Evolutionary conservation across 2,329 filamentous ascomycete genomes (phyloP).

Genomic region (Aspergillus costaricaensis): DNA sequence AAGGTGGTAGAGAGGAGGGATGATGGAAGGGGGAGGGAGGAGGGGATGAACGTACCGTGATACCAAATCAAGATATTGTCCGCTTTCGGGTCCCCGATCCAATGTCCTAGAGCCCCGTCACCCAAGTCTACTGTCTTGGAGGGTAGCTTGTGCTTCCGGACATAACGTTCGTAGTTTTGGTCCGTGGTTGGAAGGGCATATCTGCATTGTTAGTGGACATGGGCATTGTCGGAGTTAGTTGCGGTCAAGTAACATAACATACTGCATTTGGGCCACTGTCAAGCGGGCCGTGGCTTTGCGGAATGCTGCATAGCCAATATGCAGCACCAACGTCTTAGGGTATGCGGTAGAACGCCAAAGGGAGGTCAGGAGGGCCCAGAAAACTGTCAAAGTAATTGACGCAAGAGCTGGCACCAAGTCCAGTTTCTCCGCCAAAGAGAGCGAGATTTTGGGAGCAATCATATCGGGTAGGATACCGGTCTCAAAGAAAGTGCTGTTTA

Average conservation of each 20-base stretch:
- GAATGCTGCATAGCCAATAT: conserved; percentile 39
- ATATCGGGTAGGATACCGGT: not conserved
- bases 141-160: conserved; percentile 26
- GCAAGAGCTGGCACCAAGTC: conserved; percentile 37
- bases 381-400: conserved; percentile 28
- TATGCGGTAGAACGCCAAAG: conserved; percentile 31
- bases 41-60: conserved; percentile 29
- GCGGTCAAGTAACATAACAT: conserved; percentile 13
- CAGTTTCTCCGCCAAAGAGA: conserved; percentile 34
- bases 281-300: conserved; percentile 35
- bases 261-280: conserved; percentile 34
- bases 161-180: conserved; percentile 33
- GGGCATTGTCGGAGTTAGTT: too few relatives aligned
- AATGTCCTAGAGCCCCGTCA: conserved; percentile 40
- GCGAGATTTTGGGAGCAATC: conserved; percentile 5
- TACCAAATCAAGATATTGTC: conserved; percentile 44
- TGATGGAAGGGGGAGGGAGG: not conserved
- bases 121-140: conserved; percentile 34
- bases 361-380: conserved; percentile 33
- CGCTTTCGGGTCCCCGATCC: conserved; percentile 40
- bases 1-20: not conserved
- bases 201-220: conserved; percentile 13
- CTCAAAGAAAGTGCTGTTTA: too few relatives aligned
- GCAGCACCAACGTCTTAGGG: conserved; percentile 34
- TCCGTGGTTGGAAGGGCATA: conserved; percentile 27